Evolutionary conservation across 1,139 yeast species (phyloP).

Genomic region (Magnusiomyces fungicola): DNA sequence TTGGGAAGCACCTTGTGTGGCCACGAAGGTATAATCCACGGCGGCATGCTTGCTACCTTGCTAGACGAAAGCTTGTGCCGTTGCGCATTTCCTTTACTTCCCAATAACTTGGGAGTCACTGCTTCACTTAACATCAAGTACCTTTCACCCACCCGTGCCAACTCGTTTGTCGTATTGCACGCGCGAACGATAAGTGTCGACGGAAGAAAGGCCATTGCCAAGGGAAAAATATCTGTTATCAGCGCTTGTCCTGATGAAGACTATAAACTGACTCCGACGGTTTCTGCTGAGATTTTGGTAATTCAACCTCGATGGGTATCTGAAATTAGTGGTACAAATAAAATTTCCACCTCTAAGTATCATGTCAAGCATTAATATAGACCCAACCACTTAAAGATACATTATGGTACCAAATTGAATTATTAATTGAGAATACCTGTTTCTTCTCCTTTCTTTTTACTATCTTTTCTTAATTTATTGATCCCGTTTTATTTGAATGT

Average conservation of each 20-base stretch:
- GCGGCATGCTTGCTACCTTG: slow-evolving; percentile 77
- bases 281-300: slow-evolving; percentile 29
- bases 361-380: too few species aligned
- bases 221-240: slow-evolving; percentile 53
- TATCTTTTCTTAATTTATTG: too few species aligned
- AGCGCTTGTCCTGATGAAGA: slow-evolving; percentile 20
- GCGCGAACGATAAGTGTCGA: slow-evolving; percentile 61
- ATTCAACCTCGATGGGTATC: slow-evolving; percentile 32
- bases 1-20: slow-evolving; percentile 61
- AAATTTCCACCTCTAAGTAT: slow-evolving; percentile 11
- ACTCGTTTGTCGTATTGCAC: slow-evolving; percentile 55
- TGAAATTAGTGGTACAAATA: slow-evolving; percentile 20
- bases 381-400: too few species aligned
- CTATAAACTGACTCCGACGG: too few species aligned
- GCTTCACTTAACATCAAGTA: slow-evolving; percentile 67
- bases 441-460: too few species aligned
- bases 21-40: slow-evolving; percentile 71
- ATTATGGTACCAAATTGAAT: too few species aligned
- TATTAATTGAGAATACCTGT: too few species aligned
- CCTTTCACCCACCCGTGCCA: slow-evolving; percentile 55
- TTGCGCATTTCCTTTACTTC: slow-evolving; percentile 81
- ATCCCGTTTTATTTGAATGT: too few species aligned
- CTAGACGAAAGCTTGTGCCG: slow-evolving; percentile 81
- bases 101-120: slow-evolving; percentile 84
- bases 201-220: slow-evolving; percentile 75